phyloP scores from a whole-genome alignment of 2,329 filamentous ascomycete genomes.

The Ophiosphaerella narmari region DNA sequence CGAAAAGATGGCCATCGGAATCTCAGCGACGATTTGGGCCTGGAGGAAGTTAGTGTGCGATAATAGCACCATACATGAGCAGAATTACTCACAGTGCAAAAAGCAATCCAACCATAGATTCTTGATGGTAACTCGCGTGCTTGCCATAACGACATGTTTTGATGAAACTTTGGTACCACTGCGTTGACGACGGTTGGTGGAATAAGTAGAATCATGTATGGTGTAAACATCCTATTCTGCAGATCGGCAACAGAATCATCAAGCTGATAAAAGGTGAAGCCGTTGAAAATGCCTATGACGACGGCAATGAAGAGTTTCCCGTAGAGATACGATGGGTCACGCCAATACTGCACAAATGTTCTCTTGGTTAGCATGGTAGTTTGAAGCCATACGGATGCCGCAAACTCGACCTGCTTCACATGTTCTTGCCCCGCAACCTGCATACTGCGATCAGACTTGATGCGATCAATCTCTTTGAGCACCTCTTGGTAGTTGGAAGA shows the following conservation, averaged over 20 bases:
- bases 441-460: slow-evolving; percentile 63
- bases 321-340: slow-evolving; percentile 76
- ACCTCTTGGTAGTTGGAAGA: slow-evolving; percentile 65
- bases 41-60: background rate
- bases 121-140: slow-evolving; percentile 72
- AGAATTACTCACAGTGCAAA: slow-evolving; percentile 42
- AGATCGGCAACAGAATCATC: slow-evolving; percentile 69
- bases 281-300: slow-evolving; percentile 76
- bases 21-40: slow-evolving; percentile 73
- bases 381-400: slow-evolving; percentile 67
- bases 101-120: slow-evolving; percentile 79
- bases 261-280: slow-evolving; percentile 76
- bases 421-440: slow-evolving; percentile 37
- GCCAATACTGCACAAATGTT: slow-evolving; percentile 74
- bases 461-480: slow-evolving; percentile 67
- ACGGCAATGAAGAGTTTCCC: slow-evolving; percentile 75
- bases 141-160: slow-evolving; percentile 74
- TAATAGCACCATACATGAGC: too few species aligned
- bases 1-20: slow-evolving; percentile 69
- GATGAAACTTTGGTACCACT: slow-evolving; percentile 77
- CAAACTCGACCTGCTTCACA: slow-evolving; percentile 61
- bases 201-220: slow-evolving; percentile 63
- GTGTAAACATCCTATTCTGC: slow-evolving; percentile 78
- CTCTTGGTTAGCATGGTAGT: slow-evolving; percentile 70
- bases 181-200: slow-evolving; percentile 74